Conservation (phyloP, 1,284 basidiomycete genomes). For the Termitomyces sp. region DNA sequence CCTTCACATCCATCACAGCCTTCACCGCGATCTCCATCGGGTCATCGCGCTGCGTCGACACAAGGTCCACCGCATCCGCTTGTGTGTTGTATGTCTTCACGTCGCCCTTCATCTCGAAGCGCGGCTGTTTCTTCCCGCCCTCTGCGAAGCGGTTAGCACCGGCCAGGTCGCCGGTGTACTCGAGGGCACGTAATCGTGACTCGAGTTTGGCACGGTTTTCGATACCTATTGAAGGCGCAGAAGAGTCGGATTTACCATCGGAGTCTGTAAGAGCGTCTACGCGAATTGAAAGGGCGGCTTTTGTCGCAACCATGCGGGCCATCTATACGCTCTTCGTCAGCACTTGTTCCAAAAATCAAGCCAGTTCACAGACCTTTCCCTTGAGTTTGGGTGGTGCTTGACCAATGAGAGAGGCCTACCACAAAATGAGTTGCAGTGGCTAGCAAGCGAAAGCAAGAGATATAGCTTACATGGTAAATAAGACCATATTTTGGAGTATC, state of each 20-base stretch:
- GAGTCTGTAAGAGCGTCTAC: conserved; percentile 93
- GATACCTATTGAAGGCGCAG: conserved; percentile 83
- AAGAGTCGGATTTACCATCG: conserved; percentile 82
- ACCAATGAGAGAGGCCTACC: conserved; percentile 86
- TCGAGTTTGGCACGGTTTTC: conserved; percentile 95
- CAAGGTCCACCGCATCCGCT: conserved; percentile 73
- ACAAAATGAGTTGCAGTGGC: conserved; percentile 1
- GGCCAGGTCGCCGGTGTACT: conserved; percentile 74
- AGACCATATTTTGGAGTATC: conserved; percentile 98
- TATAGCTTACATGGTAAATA: conserved; percentile 83
- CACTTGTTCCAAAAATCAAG: not conserved
- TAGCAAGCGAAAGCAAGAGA: conserved; percentile 1
- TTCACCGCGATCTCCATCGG: conserved; percentile 62
- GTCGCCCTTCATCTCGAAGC: conserved; percentile 75
- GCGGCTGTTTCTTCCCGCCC: conserved; percentile 65
- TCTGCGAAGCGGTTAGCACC: conserved; percentile 60
- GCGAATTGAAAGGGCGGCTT: conserved; percentile 93
- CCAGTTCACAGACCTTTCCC: conserved; percentile 66
- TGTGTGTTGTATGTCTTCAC: conserved; percentile 79
- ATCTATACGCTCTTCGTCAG: conserved; percentile 49
- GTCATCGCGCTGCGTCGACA: conserved; percentile 75
- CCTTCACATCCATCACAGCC: conserved; percentile 71
- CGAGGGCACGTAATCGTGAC: conserved; percentile 85
- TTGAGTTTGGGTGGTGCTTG: conserved; percentile 98
- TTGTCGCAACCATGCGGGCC: conserved; percentile 99